A percentile compares a stretch with the other conserved stretches of the same genome.
Conservation (phyloP, 2,329 filamentous ascomycete species). For the Saccharata proteae region DNA sequence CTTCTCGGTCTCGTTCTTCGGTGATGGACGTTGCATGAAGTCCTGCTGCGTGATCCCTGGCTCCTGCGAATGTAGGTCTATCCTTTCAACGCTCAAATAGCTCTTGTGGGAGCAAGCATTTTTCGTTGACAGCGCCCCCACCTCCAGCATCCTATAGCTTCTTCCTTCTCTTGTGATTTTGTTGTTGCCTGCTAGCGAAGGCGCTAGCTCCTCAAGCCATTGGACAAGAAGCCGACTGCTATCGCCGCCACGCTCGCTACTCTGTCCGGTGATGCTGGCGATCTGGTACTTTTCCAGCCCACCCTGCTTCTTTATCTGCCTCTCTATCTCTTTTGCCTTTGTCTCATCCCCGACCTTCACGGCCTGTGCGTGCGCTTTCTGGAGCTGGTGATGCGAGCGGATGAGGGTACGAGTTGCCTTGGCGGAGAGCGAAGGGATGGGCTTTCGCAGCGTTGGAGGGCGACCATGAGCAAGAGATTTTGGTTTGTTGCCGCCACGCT, state of each 20-base stretch:
- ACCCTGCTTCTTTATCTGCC: conserved; percentile 42
- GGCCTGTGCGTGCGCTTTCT: conserved; percentile 44
- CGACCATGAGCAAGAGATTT: conserved; percentile 23
- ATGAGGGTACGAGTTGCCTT: conserved; percentile 48
- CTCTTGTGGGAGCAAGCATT: conserved; percentile 69
- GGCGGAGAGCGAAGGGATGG: conserved; percentile 36
- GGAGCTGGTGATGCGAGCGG: conserved; percentile 46
- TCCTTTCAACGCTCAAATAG: conserved; percentile 63
- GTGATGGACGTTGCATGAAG: conserved; percentile 81
- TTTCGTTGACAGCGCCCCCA: conserved; percentile 71
- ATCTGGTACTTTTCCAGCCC: conserved; percentile 49
- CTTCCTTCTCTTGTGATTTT: conserved; percentile 1
- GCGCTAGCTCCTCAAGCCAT: conserved; percentile 36
- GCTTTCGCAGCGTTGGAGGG: conserved; percentile 23
- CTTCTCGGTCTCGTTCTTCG: conserved; percentile 44
- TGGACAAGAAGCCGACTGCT: conserved; percentile 47
- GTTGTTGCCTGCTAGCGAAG: conserved; percentile 1
- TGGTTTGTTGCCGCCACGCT: too few relatives aligned
- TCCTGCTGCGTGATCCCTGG: conserved; percentile 76
- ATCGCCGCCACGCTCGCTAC: conserved; percentile 49
- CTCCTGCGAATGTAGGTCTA: conserved; percentile 82
- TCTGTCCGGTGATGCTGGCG: conserved; percentile 51
- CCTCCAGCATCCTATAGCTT: conserved; percentile 61
- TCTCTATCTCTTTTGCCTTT: conserved; percentile 31
- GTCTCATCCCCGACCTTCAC: conserved; percentile 28